phyloP scores from a whole-genome alignment of 1,284 basidiomycete genomes.

The Fomitopsis schrenkii region DNA sequence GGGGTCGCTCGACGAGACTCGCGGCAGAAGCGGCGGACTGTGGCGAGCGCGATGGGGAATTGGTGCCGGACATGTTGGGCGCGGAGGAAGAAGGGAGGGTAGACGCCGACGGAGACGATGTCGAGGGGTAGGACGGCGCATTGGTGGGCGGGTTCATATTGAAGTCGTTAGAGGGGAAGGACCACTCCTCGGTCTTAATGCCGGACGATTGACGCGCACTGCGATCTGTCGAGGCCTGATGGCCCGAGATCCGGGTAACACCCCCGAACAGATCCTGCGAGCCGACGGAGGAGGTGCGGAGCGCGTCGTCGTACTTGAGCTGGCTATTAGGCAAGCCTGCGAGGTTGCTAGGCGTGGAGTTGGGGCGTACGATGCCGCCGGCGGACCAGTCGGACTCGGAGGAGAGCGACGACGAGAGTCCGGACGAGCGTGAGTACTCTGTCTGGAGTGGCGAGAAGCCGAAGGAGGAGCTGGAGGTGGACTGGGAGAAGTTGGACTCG shows the following conservation, averaged over 20 bases:
- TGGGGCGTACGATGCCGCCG: slow-evolving; percentile 31
- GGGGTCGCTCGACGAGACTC: slow-evolving; percentile 65
- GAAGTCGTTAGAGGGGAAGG: slow-evolving; percentile 39
- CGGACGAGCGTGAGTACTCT: slow-evolving; percentile 22
- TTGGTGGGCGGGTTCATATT: slow-evolving; percentile 17
- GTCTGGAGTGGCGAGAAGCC: slow-evolving; percentile 16
- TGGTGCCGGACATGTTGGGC: slow-evolving; percentile 27
- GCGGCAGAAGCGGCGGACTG: slow-evolving; percentile 43
- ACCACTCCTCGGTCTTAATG: slow-evolving; percentile 35
- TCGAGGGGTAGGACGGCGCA: slow-evolving; percentile 7
- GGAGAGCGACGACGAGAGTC: slow-evolving; percentile 34
- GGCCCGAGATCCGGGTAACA: slow-evolving; percentile 65
- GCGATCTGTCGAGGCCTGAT: slow-evolving; percentile 50
- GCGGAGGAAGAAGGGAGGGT: slow-evolving; percentile 38
- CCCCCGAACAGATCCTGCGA: slow-evolving; percentile 59
- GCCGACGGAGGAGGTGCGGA: slow-evolving; percentile 55
- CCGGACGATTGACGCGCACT: slow-evolving; percentile 16
- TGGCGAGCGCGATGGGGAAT: slow-evolving; percentile 40
- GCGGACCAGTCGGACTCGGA: slow-evolving; percentile 39
- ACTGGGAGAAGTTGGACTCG: slow-evolving; percentile 32
- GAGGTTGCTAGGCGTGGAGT: slow-evolving; percentile 50
- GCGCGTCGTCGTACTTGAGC: slow-evolving; percentile 60
- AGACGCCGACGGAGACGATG: slow-evolving; percentile 33
- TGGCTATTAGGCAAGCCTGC: slow-evolving; percentile 27
- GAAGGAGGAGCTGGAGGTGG: slow-evolving; percentile 30